Conservation (phyloP, 225 moss, liverwort and hornwort species). For the Sphagnum contortum region DNA sequence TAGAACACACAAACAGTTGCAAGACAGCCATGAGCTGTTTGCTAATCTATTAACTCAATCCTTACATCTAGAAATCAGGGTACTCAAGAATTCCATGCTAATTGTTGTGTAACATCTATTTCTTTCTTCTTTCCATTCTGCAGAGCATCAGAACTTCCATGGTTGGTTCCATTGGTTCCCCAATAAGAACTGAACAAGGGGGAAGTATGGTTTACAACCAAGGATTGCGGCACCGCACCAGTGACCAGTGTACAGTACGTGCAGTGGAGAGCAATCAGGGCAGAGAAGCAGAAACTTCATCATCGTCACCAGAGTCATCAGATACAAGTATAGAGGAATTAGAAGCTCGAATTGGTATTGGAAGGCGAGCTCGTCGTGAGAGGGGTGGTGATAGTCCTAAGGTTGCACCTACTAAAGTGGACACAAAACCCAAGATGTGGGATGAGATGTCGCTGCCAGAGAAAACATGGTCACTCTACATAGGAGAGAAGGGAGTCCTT, state of each 20-base stretch:
- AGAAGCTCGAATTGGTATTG: conserved; percentile 72
- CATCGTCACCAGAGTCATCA: conserved; percentile 1
- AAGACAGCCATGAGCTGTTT: too few species aligned
- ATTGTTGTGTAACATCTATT: too few species aligned
- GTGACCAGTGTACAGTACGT: conserved; percentile 1
- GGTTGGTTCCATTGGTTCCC: too few species aligned
- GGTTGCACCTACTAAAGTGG: conserved; percentile 19
- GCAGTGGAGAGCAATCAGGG: conserved; percentile 20
- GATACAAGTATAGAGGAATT: conserved; percentile 60
- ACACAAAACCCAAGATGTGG: conserved; percentile 37
- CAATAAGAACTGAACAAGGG: too few species aligned
- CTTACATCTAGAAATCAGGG: too few species aligned
- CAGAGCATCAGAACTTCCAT: too few species aligned
- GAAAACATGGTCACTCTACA: conserved; percentile 72
- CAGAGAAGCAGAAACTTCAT: conserved; percentile 9
- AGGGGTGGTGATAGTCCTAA: conserved; percentile 18
- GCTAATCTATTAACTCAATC: too few species aligned
- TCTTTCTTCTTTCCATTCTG: too few species aligned
- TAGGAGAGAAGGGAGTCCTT: conserved; percentile 69
- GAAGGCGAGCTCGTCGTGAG: conserved; percentile 53
- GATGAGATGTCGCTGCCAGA: conserved; percentile 60
- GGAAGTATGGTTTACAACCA: too few species aligned
- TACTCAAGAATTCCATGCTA: too few species aligned
- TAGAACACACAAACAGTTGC: too few species aligned
- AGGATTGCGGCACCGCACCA: neutral